Base-by-base conservation (phyloP, 1,284 basidiomycete genomes). In the Chondrostereum purpureum region DNA sequence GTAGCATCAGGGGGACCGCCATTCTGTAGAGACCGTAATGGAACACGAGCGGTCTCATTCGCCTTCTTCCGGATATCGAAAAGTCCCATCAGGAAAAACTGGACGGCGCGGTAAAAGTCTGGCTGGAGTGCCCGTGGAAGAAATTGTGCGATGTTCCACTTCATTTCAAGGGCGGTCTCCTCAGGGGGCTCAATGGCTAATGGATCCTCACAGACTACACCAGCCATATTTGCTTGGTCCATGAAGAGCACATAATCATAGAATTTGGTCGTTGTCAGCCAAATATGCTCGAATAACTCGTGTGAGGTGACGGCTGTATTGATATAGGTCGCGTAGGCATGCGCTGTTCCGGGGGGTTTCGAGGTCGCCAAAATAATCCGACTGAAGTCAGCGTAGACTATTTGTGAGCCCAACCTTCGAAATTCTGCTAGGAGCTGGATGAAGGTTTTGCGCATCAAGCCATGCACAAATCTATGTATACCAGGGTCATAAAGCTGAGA, bases 391-490 rank as follows among this genome's bases (percentile, higher is more conserved):
- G 94, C 95, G 52, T 94, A 93, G 19, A 99, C 81, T 45, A 99
- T 85, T 47, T 89, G 83, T 0, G 93, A 94, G 1, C 96, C 96
- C 0, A 99, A 73, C 11, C 96, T 81, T 60, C 91, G 94, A 71
- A 98, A 96, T 64, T 99, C 96, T 10, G 94, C 94, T 12, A 99
- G 76, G 48, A 99, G 76, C 66, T 99, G 96, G 37, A 98, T 88
- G 63, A 99, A 94, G 0, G 90, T 95, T 71, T 99, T 99, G 52
- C 90, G 83, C 96, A 99, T 99, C 43, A 99, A 77, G 6, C 93
- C 89, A 54, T 94, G 88, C 11, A 99, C 70, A 68, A 99, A 99
- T 0, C 88, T 83, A 61, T 98, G 92, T 4, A 99, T 74, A 43
- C 92, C 88, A 1, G 94, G 87, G 61, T 99, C 96, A 59, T 92